Percentiles rank a stretch among this genome's conserved stretches.
phyloP scores from a whole-genome alignment of 345 rosid species.

The Luvunga scandens region DNA sequence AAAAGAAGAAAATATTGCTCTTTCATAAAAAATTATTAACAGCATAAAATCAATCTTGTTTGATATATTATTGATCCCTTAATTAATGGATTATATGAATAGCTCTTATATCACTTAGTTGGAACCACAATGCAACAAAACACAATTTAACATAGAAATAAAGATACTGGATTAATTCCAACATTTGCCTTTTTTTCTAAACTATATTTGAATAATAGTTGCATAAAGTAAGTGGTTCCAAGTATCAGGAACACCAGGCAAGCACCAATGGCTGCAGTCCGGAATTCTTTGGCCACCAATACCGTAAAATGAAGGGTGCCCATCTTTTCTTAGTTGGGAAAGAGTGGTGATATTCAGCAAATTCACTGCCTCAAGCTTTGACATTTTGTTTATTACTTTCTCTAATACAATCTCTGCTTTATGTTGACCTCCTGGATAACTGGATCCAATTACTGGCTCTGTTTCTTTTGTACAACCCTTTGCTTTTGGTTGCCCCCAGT shows the following conservation, averaged over 20 bases:
- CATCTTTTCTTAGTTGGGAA: conserved; percentile 56
- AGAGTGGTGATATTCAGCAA: conserved; percentile 42
- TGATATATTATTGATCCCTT: too few species aligned
- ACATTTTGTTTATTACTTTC: conserved; percentile 32
- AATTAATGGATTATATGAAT: too few species aligned
- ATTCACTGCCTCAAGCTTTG: conserved; percentile 25
- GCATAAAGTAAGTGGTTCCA: too few species aligned
- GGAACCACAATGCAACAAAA: too few species aligned
- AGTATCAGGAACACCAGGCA: conserved; percentile 61
- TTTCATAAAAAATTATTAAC: too few species aligned
- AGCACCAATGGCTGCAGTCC: conserved; percentile 75
- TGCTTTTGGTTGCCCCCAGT: conserved; percentile 49
- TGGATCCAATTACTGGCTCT: conserved; percentile 30
- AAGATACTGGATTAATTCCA: too few species aligned
- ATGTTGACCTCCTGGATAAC: conserved; percentile 40
- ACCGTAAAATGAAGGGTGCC: conserved; percentile 56
- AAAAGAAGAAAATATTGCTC: too few species aligned
- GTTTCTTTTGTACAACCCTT: conserved; percentile 44
- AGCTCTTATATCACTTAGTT: too few species aligned
- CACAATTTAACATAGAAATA: too few species aligned
- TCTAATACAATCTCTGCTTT: conserved; percentile 44
- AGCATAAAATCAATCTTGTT: too few species aligned
- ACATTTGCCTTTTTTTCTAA: too few species aligned
- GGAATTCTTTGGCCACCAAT: conserved; percentile 33
- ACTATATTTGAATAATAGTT: too few species aligned